These are phyloP conservation scores for Colletotrichum theobromicola DNA, from an alignment of 2,329 filamentous ascomycete genomes.

Conservation along the genomic window DNA sequence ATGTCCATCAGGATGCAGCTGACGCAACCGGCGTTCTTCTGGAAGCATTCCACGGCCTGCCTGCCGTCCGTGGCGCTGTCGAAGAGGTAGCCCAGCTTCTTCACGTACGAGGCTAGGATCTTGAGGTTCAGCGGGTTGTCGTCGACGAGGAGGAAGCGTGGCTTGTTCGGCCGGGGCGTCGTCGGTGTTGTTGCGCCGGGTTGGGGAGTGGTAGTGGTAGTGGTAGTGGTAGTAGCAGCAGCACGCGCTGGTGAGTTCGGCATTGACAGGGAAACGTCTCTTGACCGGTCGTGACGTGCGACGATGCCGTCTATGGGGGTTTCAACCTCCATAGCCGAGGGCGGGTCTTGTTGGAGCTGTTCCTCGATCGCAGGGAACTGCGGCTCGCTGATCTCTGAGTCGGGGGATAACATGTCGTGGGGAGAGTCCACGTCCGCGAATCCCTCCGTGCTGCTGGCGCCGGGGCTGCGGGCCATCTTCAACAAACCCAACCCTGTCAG, in stretches of 20 bases:
- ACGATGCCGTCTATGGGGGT: rapidly evolving
- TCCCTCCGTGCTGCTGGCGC: not conserved
- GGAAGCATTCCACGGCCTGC: constrained; percentile 35
- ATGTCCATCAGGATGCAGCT: constrained; percentile 51
- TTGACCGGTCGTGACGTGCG: not conserved
- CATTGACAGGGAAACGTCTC: not conserved
- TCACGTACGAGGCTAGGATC: constrained; percentile 37
- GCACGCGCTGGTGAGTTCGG: rapidly evolving
- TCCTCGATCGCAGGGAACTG: not conserved
- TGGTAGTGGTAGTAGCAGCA: rapidly evolving
- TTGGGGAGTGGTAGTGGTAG: too few species aligned
- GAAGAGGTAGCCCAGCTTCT: constrained; percentile 33
- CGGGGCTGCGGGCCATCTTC: not conserved
- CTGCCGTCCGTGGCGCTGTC: constrained; percentile 37
- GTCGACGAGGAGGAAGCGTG: constrained; percentile 40
- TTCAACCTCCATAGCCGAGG: rapidly evolving
- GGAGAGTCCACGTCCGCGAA: rapidly evolving
- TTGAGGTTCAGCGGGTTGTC: constrained; percentile 46
- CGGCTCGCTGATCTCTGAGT: not conserved
- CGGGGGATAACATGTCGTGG: not conserved
- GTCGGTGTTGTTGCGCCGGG: not conserved
- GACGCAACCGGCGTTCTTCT: constrained; percentile 25
- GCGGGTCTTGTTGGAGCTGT: not conserved
- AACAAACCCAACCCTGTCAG: not conserved
- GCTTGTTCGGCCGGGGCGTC: not conserved